A percentile compares a stretch with the other conserved stretches of the same genome.
Conservation (phyloP, 768 basidiomycete genomes). For the Brasilioporus rufonigricans region DNA sequence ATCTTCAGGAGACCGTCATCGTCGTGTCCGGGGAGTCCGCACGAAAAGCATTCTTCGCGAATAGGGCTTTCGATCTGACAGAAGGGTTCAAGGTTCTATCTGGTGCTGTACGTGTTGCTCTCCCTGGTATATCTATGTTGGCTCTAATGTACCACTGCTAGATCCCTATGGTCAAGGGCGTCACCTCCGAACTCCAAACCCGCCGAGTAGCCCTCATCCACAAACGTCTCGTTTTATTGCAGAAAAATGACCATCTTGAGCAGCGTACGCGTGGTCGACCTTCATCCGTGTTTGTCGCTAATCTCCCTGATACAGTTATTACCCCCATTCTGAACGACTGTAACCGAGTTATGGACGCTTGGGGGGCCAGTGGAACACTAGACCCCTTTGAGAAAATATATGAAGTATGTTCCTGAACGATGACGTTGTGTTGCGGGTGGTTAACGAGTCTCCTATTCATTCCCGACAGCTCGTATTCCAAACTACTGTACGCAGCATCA, state of each 20-base stretch:
- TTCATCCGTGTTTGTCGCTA: constrained; percentile 4
- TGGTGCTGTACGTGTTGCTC: constrained; percentile 57
- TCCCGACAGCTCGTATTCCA: constrained; percentile 63
- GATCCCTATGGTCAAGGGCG: constrained; percentile 76
- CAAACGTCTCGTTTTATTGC: constrained; percentile 64
- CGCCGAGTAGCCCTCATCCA: constrained; percentile 64
- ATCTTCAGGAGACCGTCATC: constrained; percentile 63
- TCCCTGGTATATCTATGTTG: constrained; percentile 10
- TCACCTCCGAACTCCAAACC: constrained; percentile 67
- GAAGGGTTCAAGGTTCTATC: constrained; percentile 80
- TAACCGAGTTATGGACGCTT: constrained; percentile 55
- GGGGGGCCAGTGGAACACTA: constrained; percentile 62
- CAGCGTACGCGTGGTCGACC: constrained; percentile 45
- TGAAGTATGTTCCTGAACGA: constrained; percentile 43
- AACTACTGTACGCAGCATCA: constrained; percentile 63
- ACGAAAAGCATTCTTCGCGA: constrained; percentile 65
- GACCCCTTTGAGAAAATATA: constrained; percentile 73
- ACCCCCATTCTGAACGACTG: constrained; percentile 64
- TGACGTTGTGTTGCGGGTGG: background rate
- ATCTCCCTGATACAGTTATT: constrained; percentile 48
- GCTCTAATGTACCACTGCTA: constrained; percentile 29
- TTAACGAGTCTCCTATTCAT: background rate
- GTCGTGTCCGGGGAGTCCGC: constrained; percentile 75
- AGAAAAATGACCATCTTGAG: constrained; percentile 59
- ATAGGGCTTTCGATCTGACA: constrained; percentile 69